These are phyloP conservation scores for Teratosphaeria nubilosa DNA, from an alignment of 2,329 filamentous ascomycete genomes.

Conservation along the genomic window DNA sequence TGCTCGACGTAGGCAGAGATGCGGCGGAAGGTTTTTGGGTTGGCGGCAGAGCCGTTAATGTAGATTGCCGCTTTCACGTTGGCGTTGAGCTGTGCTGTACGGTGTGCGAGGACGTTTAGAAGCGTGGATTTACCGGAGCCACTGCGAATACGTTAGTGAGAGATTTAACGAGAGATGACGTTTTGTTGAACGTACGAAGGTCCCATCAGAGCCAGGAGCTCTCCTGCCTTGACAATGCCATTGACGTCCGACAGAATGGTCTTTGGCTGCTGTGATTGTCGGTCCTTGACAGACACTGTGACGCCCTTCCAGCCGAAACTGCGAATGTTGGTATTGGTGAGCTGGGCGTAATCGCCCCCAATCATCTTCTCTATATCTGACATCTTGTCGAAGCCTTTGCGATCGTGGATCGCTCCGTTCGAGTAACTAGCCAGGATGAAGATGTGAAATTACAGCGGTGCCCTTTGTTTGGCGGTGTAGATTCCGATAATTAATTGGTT, in stretches of 20 bases:
- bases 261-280: constrained; percentile 52
- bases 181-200: constrained; percentile 40
- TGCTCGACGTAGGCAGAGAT: constrained; percentile 77
- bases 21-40: constrained; percentile 48
- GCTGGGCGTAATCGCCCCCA: constrained; percentile 38
- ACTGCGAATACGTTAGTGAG: constrained; percentile 18
- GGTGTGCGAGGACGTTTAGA: constrained; percentile 65
- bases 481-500: neutral
- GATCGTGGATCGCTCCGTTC: constrained; percentile 13
- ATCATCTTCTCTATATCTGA: constrained; percentile 39
- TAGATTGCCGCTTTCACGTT: constrained; percentile 45
- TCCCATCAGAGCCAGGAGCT: constrained; percentile 73
- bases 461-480: neutral
- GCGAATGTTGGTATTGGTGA: constrained; percentile 54
- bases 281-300: constrained; percentile 63
- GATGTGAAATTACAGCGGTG: neutral
- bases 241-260: constrained; percentile 53
- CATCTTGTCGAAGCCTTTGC: constrained; percentile 27
- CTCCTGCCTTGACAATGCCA: constrained; percentile 57
- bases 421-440: constrained; percentile 13
- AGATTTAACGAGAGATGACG: neutral
- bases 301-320: constrained; percentile 58
- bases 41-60: constrained; percentile 52
- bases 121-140: constrained; percentile 72
- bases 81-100: constrained; percentile 44